Percentiles rank a stretch among this genome's conserved stretches.
These are phyloP conservation scores for Arthrinium puccinioides DNA, from an alignment of 2,329 filamentous ascomycete genomes.

Conservation along the genomic window DNA sequence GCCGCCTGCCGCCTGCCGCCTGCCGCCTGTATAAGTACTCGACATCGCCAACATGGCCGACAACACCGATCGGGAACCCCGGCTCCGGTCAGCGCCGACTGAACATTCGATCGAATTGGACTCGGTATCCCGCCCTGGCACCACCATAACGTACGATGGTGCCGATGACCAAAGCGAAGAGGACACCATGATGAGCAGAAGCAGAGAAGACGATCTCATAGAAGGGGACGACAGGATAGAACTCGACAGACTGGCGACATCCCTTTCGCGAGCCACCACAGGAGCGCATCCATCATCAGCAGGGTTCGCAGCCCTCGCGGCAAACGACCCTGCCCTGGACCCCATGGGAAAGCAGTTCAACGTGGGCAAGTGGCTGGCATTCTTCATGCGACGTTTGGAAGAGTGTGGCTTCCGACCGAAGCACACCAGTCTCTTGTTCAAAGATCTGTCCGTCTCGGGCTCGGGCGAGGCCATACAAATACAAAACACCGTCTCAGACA, in stretches of 20 bases:
- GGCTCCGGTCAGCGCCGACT: too few species aligned
- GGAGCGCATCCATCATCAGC: background rate
- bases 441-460: background rate
- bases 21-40: too few species aligned
- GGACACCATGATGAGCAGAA: too few species aligned
- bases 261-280: background rate
- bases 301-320: background rate
- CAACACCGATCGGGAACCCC: too few species aligned
- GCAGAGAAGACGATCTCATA: too few species aligned
- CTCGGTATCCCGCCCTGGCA: too few species aligned
- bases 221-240: background rate
- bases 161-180: too few species aligned
- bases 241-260: background rate
- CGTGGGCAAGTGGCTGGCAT: background rate
- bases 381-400: background rate
- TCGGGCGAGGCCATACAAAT: conserved; percentile 2
- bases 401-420: background rate
- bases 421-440: background rate
- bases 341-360: background rate
- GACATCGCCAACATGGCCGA: too few species aligned
- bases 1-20: too few species aligned
- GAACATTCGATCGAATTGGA: too few species aligned
- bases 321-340: background rate
- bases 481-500: background rate
- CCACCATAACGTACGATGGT: too few species aligned